Base-by-base conservation (phyloP, 345 rosid species). In the Noccaea caerulescens region DNA sequence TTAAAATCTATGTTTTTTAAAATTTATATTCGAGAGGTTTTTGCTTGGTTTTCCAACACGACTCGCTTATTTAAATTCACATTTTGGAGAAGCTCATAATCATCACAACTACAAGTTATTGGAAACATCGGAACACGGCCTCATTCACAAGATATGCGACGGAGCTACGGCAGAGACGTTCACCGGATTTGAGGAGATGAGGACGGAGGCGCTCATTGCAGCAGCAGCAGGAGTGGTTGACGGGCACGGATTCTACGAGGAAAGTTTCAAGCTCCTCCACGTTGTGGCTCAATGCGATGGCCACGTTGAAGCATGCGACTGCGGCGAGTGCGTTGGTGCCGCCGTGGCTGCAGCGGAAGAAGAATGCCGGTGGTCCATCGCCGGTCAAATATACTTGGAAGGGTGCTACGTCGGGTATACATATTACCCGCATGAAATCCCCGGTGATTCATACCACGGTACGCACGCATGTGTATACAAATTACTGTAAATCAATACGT, bases 271-370 rank as follows among this genome's bases (percentile, higher is more conserved):
- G 39, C 39, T 63, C 41, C 61, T 93, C 64, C 81, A 66, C 33
- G 82, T 84, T 5, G 66, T 77, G 70, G 96, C 83, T 7, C 86
- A 88, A 56, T 93, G 98, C 58, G 89, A 87, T 43, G 90, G 77
- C 10, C 90, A 81, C 30, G 75, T 88, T 56, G 76, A 74, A 45
- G 61, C 16, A 3, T 82, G 90, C 53, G 84, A 81, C 9, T 90
- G 98, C 41, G 84, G 87, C 2, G 84, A 86, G 50, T 93, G 98
- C 68, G 70, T 90, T n/a, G 43, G 56, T 52, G 53, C 45, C 18
- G 92, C 96, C 1, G 73, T 67, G 9, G 79, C 79, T 62, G 80
- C 76, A 50, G 89, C 78, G 12, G 69, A 53, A 52, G 81, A 80
- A 70, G 83, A 84, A 41, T 90, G 97, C 13, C 68, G 64, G 3